Evolutionary conservation across 2,329 filamentous ascomycete genomes (phyloP).

Genomic region (Stagonosporopsis tanaceti): DNA sequence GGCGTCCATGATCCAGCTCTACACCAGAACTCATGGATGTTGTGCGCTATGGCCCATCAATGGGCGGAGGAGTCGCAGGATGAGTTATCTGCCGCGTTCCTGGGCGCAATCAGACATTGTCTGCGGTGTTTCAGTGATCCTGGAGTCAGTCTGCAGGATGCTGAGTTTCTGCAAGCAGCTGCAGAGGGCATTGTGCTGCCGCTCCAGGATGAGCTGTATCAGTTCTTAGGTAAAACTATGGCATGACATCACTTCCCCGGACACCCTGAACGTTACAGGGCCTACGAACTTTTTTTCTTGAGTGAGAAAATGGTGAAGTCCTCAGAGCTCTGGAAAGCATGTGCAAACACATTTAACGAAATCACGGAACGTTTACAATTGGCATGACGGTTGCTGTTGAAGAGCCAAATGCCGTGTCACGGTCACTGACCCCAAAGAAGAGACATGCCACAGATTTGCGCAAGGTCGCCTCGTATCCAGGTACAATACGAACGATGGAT

Average conservation of each 20-base stretch:
- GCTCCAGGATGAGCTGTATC: conserved; percentile 47
- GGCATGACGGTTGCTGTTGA: not conserved
- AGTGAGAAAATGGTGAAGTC: not conserved
- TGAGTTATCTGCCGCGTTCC: conserved; percentile 48
- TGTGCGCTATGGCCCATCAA: conserved; percentile 44
- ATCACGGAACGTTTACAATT: not conserved
- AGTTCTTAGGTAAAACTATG: conserved; percentile 44
- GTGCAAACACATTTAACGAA: too few relatives aligned
- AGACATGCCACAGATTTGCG: not conserved
- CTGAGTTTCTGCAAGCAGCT: conserved; percentile 47
- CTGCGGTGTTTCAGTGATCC: conserved; percentile 47
- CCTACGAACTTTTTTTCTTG: not conserved
- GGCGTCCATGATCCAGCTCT: conserved; percentile 22
- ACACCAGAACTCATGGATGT: conserved; percentile 37
- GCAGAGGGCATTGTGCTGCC: conserved; percentile 49
- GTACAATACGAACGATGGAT: not conserved
- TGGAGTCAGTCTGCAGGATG: conserved; percentile 43
- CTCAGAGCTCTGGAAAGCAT: not conserved
- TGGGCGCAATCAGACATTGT: conserved; percentile 45
- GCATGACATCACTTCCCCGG: conserved; percentile 16
- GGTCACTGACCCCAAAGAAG: not conserved
- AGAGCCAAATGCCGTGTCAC: not conserved
- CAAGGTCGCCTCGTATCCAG: conserved; percentile 3
- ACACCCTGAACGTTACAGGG: too few relatives aligned
- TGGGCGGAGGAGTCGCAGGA: conserved; percentile 47